Base-by-base conservation (phyloP, 352 stramenopile species). In the Pythium biforme region DNA sequence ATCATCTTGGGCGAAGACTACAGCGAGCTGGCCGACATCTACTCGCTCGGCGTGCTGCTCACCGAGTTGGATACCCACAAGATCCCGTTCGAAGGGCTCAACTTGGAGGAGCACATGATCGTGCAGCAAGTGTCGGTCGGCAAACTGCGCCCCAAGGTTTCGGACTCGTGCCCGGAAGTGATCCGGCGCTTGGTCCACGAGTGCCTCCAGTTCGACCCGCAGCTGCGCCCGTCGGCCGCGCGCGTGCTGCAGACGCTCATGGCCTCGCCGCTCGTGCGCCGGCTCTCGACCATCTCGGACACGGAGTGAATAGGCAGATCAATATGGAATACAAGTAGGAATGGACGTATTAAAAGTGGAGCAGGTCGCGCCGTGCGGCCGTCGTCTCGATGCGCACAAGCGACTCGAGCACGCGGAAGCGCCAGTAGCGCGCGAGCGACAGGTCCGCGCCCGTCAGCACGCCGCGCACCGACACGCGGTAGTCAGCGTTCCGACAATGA, bases 121-220 rank as follows among this genome's bases (percentile, higher is more conserved):
- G 81, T 94, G 23, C 78, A 88, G 53, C 79, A 89, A 47, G 85
- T 94, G 37, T 81, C 85, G 23, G 78, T 92, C 26, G 83, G 81
- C 62, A 92, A 92, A 57, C 68, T 92, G 37, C 72, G 78, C 11
- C 85, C 85, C 20, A 90, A 86, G 64, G 82, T 92, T 37, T 90
- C 79, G 10, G 79, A 88, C 46, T 75, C 79, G 9, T 94, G 85
- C 41, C 85, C 85, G 0, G 81, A 92, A n/a, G 79, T 89, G 17
- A 90, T 94, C 29, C 83, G 79, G 37, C 81, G 81, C 14, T 66
- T 94, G 34, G 83, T 82, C 22, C 82, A 92, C 66, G 80, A 90
- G 55, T 94, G 85, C 23, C 77, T 94, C 23, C 83, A 92, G 65
- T 92, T 87, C 25, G 85, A 94, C 58, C 81, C 85, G 7, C 75